phyloP scores from a whole-genome alignment of 768 basidiomycete genomes.

The Gymnopilus junonius region DNA sequence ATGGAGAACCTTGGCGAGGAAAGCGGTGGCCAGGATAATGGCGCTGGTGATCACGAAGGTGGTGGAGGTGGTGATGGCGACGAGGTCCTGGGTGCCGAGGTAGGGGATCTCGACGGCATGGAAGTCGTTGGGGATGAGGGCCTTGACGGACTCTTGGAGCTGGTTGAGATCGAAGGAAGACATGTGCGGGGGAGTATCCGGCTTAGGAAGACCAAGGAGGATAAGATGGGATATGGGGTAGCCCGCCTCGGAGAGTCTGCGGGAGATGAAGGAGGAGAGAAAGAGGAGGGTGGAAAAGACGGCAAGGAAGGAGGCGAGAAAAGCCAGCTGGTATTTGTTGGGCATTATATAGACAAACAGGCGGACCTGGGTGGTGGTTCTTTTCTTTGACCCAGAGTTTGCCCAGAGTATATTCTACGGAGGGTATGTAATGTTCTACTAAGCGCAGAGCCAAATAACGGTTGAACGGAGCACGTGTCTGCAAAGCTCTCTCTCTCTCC shows the following conservation, averaged over 20 bases:
- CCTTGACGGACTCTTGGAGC: slow-evolving; percentile 19
- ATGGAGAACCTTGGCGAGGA: slow-evolving; percentile 59
- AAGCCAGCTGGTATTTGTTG: slow-evolving; percentile 58
- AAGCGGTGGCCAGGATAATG: slow-evolving; percentile 48
- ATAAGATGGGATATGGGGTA: slow-evolving; percentile 64
- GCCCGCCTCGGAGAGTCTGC: slow-evolving; percentile 53
- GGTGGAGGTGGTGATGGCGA: slow-evolving; percentile 44
- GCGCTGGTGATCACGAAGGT: slow-evolving; percentile 57
- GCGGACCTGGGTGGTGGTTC: slow-evolving; percentile 3
- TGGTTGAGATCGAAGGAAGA: slow-evolving; percentile 7
- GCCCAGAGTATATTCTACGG: neutral
- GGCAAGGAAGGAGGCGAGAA: slow-evolving; percentile 54
- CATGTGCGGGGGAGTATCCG: slow-evolving; percentile 13
- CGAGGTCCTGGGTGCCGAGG: slow-evolving; percentile 41
- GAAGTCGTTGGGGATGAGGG: slow-evolving; percentile 28
- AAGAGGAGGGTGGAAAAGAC: slow-evolving; percentile 53
- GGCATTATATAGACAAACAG: slow-evolving; percentile 44
- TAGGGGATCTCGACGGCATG: slow-evolving; percentile 39
- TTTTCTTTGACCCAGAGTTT: neutral
- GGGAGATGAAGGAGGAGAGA: slow-evolving; percentile 43
- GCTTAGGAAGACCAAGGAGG: slow-evolving; percentile 58
- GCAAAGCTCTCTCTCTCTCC: slow-evolving; percentile 28
- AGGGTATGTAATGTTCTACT: too few relatives aligned
- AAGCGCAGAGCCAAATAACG: too few relatives aligned
- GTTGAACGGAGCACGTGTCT: too few relatives aligned